Base-by-base conservation (phyloP, 192 early-diverging fungal genomes). In the Coemansia asiatica region DNA sequence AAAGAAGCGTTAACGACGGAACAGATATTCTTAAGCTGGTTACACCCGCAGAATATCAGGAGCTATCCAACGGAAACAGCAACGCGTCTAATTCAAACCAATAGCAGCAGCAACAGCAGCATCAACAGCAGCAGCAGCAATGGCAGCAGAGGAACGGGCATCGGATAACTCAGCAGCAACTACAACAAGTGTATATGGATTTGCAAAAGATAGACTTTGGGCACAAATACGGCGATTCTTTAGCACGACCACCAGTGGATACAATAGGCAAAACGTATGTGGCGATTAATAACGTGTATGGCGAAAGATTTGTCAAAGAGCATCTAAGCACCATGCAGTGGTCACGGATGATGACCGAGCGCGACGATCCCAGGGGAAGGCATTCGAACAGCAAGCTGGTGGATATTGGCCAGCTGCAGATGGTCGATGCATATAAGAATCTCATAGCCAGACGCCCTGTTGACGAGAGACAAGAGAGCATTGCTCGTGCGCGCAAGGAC, bases 341-440 rank as follows among this genome's bases (percentile, higher is more conserved):
- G 77, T 49, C 57, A 23, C 72, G 77, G 12, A 74, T 80, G 72
- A 74, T 74, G 72, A 69, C 67, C 36, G 77, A 67, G n/a, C 33
- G 33, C 23, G 68, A 74, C 7, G 68, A 62, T 29, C 36, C 57
- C 31, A 15, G 69, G 6, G 77, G 77, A 2, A 68, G 77, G 9
- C 58, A 27, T 13, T 23, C 64, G 0, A 66, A 74, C 38, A 13
- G 25, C 16, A 65, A 63, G 8, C 64, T 74, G 7, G 73, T 66
- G 35, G 61, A 74, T 4, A 16, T 62, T 7, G 27, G 7, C 9
- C 55, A 74, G 13, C 27, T 74, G 26, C 61, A 68, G 23, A 29
- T 19, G 0, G 61, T 74, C 4, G 23, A 67, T 31, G 27, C 10
- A 13, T 31, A 15, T n/a, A 70, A 71, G 21, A 44, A 9, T 16